Evolutionary conservation across 2,329 filamentous ascomycete genomes (phyloP).

Genomic region (Aspergillus amoenus): DNA sequence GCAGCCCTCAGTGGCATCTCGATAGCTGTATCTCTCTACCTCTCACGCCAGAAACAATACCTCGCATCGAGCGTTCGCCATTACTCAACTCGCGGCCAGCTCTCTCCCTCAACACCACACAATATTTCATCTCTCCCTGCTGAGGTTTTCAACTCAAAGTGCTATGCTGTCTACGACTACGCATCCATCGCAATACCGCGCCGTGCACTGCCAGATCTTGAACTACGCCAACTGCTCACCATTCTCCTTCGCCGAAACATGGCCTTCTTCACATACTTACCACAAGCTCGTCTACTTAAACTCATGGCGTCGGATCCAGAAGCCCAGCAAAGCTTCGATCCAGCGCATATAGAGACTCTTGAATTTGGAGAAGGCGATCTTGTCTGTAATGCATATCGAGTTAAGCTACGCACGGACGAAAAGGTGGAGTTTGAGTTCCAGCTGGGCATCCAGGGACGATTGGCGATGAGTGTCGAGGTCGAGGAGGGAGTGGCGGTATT

Average conservation of each 20-base stretch:
- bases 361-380: slow-evolving; percentile 32
- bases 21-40: slow-evolving; percentile 1
- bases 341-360: slow-evolving; percentile 25
- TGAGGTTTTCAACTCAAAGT: slow-evolving; percentile 17
- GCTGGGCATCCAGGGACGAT: slow-evolving; percentile 20
- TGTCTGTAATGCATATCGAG: slow-evolving; percentile 33
- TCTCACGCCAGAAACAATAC: not conserved
- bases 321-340: slow-evolving; percentile 24
- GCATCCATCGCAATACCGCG: slow-evolving; percentile 22
- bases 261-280: slow-evolving; percentile 31
- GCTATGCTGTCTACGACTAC: slow-evolving; percentile 24
- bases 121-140: slow-evolving; percentile 26
- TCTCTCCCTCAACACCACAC: slow-evolving; percentile 7
- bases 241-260: slow-evolving; percentile 35
- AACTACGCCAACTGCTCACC: slow-evolving; percentile 24
- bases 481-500: slow-evolving; percentile 21
- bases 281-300: slow-evolving; percentile 30
- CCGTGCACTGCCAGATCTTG: slow-evolving; percentile 17
- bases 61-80: not conserved
- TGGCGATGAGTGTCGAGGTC: slow-evolving; percentile 26
- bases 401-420: slow-evolving; percentile 22
- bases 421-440: slow-evolving; percentile 34
- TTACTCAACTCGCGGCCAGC: not conserved
- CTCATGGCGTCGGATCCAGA: slow-evolving; percentile 16
- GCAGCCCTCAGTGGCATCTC: not conserved